Evolutionary conservation across 352 stramenopile species (phyloP).

Genomic region (Globisporangium paddicum): DNA sequence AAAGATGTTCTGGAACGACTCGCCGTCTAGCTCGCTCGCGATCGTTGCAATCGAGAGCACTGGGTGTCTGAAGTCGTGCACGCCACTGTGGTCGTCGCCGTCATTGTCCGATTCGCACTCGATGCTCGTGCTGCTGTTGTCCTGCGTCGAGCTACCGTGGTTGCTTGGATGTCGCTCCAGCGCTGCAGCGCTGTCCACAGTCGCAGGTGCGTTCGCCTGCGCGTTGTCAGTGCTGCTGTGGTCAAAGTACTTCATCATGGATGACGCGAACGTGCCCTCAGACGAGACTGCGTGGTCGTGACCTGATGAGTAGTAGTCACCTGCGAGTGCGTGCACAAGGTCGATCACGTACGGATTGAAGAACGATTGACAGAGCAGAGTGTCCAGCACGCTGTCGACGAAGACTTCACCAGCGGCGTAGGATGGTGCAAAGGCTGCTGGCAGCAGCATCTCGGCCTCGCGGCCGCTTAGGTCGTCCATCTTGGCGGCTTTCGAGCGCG

Average conservation of each 20-base stretch:
- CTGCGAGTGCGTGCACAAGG: slow-evolving; percentile 42
- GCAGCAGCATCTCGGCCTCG: slow-evolving; percentile 23
- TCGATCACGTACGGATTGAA: slow-evolving; percentile 71
- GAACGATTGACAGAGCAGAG: slow-evolving; percentile 63
- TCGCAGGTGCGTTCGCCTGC: neutral
- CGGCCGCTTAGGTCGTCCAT: slow-evolving; percentile 3
- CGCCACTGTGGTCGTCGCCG: slow-evolving; percentile 1
- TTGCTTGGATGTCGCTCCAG: neutral
- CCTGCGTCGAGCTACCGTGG: neutral
- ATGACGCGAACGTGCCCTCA: slow-evolving; percentile 22
- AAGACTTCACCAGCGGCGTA: slow-evolving; percentile 58
- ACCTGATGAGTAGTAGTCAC: slow-evolving; percentile 27
- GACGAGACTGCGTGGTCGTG: neutral
- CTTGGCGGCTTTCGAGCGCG: slow-evolving; percentile 13
- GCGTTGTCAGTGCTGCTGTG: neutral
- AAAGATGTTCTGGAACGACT: slow-evolving; percentile 39
- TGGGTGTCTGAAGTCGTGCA: slow-evolving; percentile 17
- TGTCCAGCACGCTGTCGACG: slow-evolving; percentile 56
- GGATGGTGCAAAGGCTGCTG: slow-evolving; percentile 32
- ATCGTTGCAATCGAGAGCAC: slow-evolving; percentile 32
- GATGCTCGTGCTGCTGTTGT: neutral
- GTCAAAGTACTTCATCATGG: slow-evolving; percentile 28
- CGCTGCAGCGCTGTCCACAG: neutral
- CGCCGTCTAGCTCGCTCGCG: slow-evolving; percentile 23
- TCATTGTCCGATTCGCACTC: neutral